phyloP scores from a whole-genome alignment of 2,329 filamentous ascomycete species.

The Didymella pinodella region DNA sequence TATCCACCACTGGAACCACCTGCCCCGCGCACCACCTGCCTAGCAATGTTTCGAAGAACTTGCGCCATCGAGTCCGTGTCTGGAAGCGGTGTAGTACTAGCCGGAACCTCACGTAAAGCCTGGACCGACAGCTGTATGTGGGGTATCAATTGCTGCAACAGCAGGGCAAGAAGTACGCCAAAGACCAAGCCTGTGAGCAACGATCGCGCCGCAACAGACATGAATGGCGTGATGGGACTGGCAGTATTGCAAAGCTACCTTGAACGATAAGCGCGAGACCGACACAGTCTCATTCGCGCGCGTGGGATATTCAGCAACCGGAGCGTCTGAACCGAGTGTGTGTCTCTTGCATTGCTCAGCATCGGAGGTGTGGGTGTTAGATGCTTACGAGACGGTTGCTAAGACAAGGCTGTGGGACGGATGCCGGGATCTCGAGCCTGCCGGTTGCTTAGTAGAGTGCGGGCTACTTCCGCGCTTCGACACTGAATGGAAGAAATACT shows the following conservation, averaged over 20 bases:
- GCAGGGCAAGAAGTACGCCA: constrained; percentile 38
- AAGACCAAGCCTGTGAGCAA: constrained; percentile 36
- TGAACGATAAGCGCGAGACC: constrained; percentile 1
- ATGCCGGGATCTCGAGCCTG: constrained; percentile 3
- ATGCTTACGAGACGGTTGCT: constrained; percentile 18
- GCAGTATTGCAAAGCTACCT: constrained; percentile 13
- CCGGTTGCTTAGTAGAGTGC: constrained; percentile 17
- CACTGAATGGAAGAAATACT: not conserved
- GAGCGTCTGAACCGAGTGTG: not conserved
- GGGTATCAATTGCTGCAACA: constrained; percentile 34
- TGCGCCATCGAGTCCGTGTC: constrained; percentile 37
- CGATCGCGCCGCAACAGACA: constrained; percentile 29
- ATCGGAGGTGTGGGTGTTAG: constrained; percentile 2
- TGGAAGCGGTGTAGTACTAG: constrained; percentile 23
- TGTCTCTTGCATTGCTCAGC: constrained; percentile 12
- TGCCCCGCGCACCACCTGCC: constrained; percentile 21
- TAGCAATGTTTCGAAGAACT: constrained; percentile 48
- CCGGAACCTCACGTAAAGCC: constrained; percentile 11
- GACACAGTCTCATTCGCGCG: not conserved
- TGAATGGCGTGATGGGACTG: constrained; percentile 25
- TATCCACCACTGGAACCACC: constrained; percentile 27
- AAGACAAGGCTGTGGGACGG: constrained; percentile 10
- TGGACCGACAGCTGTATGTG: constrained; percentile 30
- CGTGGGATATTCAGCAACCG: not conserved
- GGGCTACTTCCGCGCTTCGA: constrained; percentile 10